Base-by-base conservation (phyloP, 371 early-diverging fungal genomes). In the Mortierella sp. region DNA sequence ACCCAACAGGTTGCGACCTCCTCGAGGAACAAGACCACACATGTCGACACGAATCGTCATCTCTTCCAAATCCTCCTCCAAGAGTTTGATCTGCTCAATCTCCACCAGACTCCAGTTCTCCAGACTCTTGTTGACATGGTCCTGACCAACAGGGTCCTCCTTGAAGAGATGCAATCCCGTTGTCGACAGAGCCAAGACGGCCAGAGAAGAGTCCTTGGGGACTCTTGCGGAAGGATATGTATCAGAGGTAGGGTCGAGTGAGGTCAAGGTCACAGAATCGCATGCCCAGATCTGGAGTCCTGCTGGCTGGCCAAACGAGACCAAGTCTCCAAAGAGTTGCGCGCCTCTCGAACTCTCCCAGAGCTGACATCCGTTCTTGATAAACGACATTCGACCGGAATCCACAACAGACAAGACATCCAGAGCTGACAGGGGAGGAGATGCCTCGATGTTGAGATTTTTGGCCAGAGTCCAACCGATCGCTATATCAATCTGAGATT, bases 71-170 rank as follows among this genome's bases (percentile, higher is more conserved):
- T 60, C 72, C 5, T 56, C 29, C 32, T 18, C 29, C 21, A 55
- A 11, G 38, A 24, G 48, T 8, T 24, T 29, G 29, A 80, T n/a
- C 7, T 43, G 56, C n/a, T 83, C 77, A 44, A 83, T 80, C 80
- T 83, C 84, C 14, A 71, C 55, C n/a, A 83, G 48, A 32, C 78
- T 80, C 84, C 84, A 83, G 63, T 83, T 73, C 44, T 68, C 63
- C 10, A 77, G 51, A 27, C 70, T 55, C 65, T 49, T 75, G 35
- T 43, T 21, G 4, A 49, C 24, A 6, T 51, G 46, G 4, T 68
- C 72, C 14, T 38, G 58, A 3, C 44, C 27, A 4, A 49, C 29
- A 14, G 75, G 27, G 38, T 65, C 71, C 24, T 78, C 83, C 46
- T 44, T 72, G 49, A 72, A 75, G 72, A 77, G 71, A 70, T 80